Evolutionary conservation across 78 protist species (phyloP).

Genomic region (Dictyostelium purpureum): DNA sequence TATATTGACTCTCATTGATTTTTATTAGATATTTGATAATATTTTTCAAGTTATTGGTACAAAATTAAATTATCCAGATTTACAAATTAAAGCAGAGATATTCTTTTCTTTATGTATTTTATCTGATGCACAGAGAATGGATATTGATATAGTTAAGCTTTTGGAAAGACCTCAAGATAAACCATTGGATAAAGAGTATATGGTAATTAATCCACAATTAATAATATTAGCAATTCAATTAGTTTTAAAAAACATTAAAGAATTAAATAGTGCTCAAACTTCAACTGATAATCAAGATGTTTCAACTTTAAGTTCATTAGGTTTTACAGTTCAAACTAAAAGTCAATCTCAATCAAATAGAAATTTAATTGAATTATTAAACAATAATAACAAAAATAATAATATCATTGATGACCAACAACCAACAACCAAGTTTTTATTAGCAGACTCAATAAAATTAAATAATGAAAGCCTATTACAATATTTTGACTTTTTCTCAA

Average conservation of each 20-base stretch:
- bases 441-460: neutral
- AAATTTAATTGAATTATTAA: neutral
- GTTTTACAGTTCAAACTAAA: neutral
- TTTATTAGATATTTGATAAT: constrained; percentile 26
- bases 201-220: constrained; percentile 32
- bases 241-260: constrained; percentile 33
- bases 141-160: constrained; percentile 25
- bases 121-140: constrained; percentile 34
- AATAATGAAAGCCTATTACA: neutral
- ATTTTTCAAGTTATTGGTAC: constrained; percentile 31
- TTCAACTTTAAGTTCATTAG: neutral
- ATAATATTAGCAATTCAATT: constrained; percentile 37
- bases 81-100: constrained; percentile 52
- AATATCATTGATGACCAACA: neutral
- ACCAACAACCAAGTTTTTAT: constrained; percentile 44
- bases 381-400: neutral
- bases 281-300: neutral
- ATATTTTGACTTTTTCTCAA: constrained; percentile 40
- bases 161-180: neutral
- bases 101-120: constrained; percentile 71
- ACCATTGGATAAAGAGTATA: neutral
- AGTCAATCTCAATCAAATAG: too few relatives aligned
- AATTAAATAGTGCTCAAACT: neutral
- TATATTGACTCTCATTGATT: too few relatives aligned
- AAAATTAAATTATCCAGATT: constrained; percentile 18